Conservation (phyloP, 139 green algal species). For the Diplosphaera chodatii region DNA sequence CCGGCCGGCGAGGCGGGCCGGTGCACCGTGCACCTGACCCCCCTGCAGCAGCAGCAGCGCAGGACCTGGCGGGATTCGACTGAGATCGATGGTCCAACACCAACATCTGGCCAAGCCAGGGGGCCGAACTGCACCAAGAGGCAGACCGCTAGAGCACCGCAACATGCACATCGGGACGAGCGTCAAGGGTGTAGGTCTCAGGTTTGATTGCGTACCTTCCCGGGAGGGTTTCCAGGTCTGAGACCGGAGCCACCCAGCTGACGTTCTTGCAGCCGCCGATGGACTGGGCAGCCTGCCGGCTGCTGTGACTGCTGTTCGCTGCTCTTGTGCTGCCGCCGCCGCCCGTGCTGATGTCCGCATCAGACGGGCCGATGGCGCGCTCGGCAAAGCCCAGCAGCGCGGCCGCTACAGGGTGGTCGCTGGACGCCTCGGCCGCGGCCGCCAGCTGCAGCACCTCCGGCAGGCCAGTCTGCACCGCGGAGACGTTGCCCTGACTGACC, state of each 20-base stretch:
- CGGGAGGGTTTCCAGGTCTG: constrained; percentile 10
- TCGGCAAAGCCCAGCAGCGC: constrained; percentile 67
- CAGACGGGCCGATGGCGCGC: background rate
- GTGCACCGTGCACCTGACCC: background rate
- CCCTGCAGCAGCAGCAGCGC: no score
- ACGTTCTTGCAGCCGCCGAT: background rate
- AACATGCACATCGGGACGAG: no score
- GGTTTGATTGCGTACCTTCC: background rate
- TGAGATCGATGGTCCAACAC: no score
- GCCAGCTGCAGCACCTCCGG: constrained; percentile 53
- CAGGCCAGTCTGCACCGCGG: constrained; percentile 9
- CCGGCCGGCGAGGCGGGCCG: background rate
- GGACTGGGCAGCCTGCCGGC: constrained; percentile 1
- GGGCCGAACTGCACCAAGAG: no score
- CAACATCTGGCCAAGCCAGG: no score
- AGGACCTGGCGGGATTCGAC: no score
- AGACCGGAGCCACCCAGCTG: background rate
- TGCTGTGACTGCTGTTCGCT: constrained; percentile 10
- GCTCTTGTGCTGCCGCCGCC: no score
- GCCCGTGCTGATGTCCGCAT: no score
- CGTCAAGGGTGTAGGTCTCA: background rate
- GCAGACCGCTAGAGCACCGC: no score
- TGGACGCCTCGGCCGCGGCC: constrained; percentile 67
- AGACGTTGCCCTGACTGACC: no score
- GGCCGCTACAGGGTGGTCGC: constrained; percentile 84